These are phyloP conservation scores for Apocynum venetum DNA, from an alignment of 257 asterid species.

Conservation along the genomic window DNA sequence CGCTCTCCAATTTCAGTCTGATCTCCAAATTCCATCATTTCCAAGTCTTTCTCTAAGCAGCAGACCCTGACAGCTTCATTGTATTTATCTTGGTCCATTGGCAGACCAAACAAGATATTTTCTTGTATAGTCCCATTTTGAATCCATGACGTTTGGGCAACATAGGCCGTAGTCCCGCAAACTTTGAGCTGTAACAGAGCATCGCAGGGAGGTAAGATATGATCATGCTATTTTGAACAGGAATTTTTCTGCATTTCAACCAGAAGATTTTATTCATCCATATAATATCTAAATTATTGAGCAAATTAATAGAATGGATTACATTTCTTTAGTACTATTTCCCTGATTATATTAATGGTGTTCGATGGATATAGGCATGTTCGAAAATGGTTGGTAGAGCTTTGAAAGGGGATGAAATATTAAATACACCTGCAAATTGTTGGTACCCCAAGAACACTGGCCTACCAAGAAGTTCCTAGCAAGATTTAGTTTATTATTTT, in stretches of 20 bases:
- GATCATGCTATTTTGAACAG: not conserved
- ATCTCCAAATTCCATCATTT: slow-evolving; percentile 94
- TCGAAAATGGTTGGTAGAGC: too few species aligned
- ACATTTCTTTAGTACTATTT: not conserved
- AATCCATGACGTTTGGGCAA: slow-evolving; percentile 95
- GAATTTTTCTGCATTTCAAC: not conserved
- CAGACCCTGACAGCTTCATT: slow-evolving; percentile 70
- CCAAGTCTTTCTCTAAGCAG: slow-evolving; percentile 92
- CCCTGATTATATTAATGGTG: too few species aligned
- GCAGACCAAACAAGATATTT: slow-evolving; percentile 63
- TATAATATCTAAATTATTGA: not conserved
- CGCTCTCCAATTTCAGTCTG: slow-evolving; percentile 99
- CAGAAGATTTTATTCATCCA: not conserved
- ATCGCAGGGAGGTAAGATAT: slow-evolving; percentile 4
- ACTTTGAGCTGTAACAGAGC: slow-evolving; percentile 50
- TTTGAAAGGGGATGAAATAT: too few species aligned
- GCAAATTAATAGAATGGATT: not conserved
- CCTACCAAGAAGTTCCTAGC: too few species aligned
- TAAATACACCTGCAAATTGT: too few species aligned
- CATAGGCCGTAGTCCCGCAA: slow-evolving; percentile 91
- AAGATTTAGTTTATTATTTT: too few species aligned
- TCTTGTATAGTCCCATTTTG: slow-evolving; percentile 94
- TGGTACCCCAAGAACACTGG: too few species aligned
- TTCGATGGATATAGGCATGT: too few species aligned
- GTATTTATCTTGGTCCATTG: slow-evolving; percentile 59